Percentiles rank a stretch among this genome's conserved stretches.
Conservation (phyloP, 495 filamentous ascomycete genomes). For the Tuber melanosporum region DNA sequence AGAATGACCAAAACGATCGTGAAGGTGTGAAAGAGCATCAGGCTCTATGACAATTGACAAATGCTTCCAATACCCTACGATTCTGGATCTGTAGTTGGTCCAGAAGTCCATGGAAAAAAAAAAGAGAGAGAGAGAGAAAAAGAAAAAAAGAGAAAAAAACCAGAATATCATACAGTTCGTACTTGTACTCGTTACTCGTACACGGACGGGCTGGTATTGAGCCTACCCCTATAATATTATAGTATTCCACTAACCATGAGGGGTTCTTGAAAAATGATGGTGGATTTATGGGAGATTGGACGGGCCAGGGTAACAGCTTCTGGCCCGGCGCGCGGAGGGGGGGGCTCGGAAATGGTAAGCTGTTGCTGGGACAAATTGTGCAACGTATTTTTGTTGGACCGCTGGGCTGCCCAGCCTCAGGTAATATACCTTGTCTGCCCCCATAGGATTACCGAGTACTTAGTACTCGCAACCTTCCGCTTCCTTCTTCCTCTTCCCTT, state of each 20-base stretch:
- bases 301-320: conserved; percentile 23
- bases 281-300: conserved; percentile 21
- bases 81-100: background rate
- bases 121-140: too few relatives aligned
- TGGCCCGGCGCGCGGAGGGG: conserved; percentile 2
- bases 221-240: background rate
- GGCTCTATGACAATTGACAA: background rate
- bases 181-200: background rate
- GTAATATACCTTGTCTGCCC: conserved; percentile 6
- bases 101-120: background rate
- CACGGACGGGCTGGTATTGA: background rate
- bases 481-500: conserved; percentile 23
- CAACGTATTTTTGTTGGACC: conserved; percentile 20
- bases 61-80: background rate
- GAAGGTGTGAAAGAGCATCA: background rate
- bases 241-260: background rate
- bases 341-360: conserved; percentile 20
- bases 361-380: conserved; percentile 22
- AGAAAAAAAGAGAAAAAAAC: background rate
- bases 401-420: conserved; percentile 29
- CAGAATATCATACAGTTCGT: background rate
- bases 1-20: background rate
- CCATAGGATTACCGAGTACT: conserved; percentile 22
- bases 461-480: conserved; percentile 35
- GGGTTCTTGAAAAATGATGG: conserved; percentile 6